A percentile compares a stretch with the other conserved stretches of the same genome.
phyloP scores from a whole-genome alignment of 768 basidiomycete genomes.

The Auriscalpium orientale region DNA sequence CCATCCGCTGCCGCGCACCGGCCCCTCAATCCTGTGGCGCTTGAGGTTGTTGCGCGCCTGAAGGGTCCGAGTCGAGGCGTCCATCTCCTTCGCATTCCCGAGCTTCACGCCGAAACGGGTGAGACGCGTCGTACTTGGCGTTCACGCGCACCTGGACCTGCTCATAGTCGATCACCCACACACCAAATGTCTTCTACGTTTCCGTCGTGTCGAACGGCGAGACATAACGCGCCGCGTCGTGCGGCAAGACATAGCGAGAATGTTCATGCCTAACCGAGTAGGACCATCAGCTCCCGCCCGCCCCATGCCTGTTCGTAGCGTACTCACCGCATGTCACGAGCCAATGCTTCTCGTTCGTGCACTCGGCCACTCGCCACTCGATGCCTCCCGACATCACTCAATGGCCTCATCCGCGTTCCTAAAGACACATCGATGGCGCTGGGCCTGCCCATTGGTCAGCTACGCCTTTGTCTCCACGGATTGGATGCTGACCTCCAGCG shows the following conservation, averaged over 20 bases:
- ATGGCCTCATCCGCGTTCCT: too few relatives aligned
- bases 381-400: too few relatives aligned
- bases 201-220: constrained; percentile 95
- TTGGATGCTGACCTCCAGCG: too few relatives aligned
- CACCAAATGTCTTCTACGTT: constrained; percentile 85
- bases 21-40: constrained; percentile 90
- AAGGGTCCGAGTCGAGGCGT: constrained; percentile 79
- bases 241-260: constrained; percentile 90
- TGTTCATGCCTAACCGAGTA: constrained; percentile 66
- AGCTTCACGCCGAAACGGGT: constrained; percentile 89
- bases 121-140: constrained; percentile 94
- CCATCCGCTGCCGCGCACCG: constrained; percentile 49
- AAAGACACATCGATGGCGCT: too few relatives aligned
- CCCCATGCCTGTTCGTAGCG: background rate
- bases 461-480: too few relatives aligned
- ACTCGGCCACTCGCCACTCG: constrained; percentile 91
- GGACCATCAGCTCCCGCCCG: background rate
- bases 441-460: too few relatives aligned
- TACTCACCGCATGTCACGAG: constrained; percentile 82
- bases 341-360: constrained; percentile 84
- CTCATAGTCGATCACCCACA: constrained; percentile 94
- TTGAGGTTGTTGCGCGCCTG: constrained; percentile 95
- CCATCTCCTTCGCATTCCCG: constrained; percentile 94
- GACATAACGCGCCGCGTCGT: constrained; percentile 73
- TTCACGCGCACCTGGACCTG: constrained; percentile 97